phyloP scores from a whole-genome alignment of 768 basidiomycete genomes.

The Russula dissimulans region DNA sequence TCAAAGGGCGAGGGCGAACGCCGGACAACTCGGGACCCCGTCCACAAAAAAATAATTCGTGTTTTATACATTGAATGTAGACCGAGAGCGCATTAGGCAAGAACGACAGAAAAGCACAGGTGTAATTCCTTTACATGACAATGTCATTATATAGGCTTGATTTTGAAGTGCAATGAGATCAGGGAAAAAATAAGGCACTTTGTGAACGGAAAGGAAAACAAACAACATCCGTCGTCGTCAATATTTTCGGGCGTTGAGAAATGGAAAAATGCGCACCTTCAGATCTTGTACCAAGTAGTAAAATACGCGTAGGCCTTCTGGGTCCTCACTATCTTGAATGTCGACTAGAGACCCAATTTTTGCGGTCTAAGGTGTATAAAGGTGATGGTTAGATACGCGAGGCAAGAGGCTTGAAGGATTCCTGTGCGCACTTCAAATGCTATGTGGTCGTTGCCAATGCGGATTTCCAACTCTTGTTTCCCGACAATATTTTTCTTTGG shows the following conservation, averaged over 20 bases:
- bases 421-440: conserved; percentile 73
- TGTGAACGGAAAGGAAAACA: background rate
- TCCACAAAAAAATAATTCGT: background rate
- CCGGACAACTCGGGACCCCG: too few relatives aligned
- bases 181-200: conserved; percentile 97
- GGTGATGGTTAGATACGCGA: background rate
- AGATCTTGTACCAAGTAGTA: conserved; percentile 98
- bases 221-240: background rate
- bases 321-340: conserved; percentile 94
- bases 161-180: conserved; percentile 99
- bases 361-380: conserved; percentile 56
- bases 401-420: background rate
- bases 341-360: conserved; percentile 97
- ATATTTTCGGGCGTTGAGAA: background rate
- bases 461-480: conserved; percentile 95
- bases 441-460: conserved; percentile 90
- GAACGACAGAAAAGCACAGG: background rate
- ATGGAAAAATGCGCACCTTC: conserved; percentile 45
- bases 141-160: conserved; percentile 80
- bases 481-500: conserved; percentile 99
- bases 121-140: too few relatives aligned
- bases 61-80: conserved; percentile 2
- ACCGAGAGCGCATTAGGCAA: background rate
- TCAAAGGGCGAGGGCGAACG: background rate
- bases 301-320: conserved; percentile 94